Percentiles rank a stretch among this genome's conserved stretches.
Evolutionary conservation across 176 grass and related monocot species (phyloP).

Genomic region (Oryza australiensis): DNA sequence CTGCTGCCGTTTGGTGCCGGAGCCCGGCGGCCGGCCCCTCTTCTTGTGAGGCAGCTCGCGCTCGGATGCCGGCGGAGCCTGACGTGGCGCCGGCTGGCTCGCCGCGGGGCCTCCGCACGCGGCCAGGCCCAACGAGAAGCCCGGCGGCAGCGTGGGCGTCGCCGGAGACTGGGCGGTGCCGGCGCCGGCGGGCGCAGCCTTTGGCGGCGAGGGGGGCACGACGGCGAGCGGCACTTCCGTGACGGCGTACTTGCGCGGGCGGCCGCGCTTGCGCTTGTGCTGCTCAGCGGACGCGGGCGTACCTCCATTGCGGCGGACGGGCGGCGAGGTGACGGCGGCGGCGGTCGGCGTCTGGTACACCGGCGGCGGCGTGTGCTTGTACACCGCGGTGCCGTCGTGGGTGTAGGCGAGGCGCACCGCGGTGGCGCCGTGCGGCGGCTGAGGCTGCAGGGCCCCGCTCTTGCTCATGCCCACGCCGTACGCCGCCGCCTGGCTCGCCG

Average conservation of each 20-base stretch:
- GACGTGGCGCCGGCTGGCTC: neutral
- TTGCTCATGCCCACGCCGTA: constrained; percentile 38
- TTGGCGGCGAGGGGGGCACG: constrained; percentile 1
- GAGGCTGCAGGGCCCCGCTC: constrained; percentile 22
- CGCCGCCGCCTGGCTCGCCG: constrained; percentile 8
- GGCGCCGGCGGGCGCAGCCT: neutral
- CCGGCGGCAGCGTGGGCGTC: constrained; percentile 13
- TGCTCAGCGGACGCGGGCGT: neutral
- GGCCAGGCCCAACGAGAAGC: neutral
- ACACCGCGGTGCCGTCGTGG: constrained; percentile 32
- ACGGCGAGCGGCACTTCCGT: constrained; percentile 30
- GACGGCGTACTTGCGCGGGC: constrained; percentile 55
- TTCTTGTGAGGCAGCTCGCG: constrained; percentile 10
- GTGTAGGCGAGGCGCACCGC: constrained; percentile 23
- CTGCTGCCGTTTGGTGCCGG: constrained; percentile 22
- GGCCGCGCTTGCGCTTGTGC: constrained; percentile 57
- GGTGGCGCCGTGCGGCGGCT: constrained; percentile 16
- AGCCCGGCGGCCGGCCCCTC: constrained; percentile 37
- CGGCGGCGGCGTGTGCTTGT: constrained; percentile 16
- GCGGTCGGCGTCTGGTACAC: constrained; percentile 1
- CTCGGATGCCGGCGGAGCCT: neutral
- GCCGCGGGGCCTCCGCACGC: neutral
- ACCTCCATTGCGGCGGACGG: constrained; percentile 10
- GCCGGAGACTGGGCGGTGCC: neutral
- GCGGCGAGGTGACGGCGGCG: neutral